Conservation (phyloP, 306 rosid genomes). For the Acmispon strigosus region DNA sequence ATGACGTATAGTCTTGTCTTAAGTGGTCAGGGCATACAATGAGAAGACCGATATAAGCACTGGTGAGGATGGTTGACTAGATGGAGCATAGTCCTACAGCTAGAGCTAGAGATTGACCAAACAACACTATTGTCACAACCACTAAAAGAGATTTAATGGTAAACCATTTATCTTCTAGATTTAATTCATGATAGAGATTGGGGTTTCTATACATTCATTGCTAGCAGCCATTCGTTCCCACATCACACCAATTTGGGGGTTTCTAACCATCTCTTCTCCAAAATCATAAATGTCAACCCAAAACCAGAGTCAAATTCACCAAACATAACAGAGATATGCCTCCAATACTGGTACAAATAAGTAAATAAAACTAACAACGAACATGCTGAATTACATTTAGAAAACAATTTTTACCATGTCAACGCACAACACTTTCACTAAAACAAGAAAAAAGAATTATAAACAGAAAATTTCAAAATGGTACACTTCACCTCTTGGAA, state of each 20-base stretch:
- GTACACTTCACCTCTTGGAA: constrained; percentile 50
- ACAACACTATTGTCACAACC: no score
- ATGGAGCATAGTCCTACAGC: no score
- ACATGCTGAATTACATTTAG: neutral
- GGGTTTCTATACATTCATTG: neutral
- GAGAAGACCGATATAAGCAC: no score
- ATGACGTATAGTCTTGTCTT: no score
- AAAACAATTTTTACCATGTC: neutral
- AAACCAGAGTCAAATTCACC: constrained; percentile 7
- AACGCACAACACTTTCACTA: neutral
- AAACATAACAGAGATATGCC: neutral
- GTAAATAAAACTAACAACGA: neutral
- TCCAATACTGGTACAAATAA: neutral
- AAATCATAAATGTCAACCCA: neutral
- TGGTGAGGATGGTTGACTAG: no score
- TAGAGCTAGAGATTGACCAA: no score
- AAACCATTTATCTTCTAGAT: no score
- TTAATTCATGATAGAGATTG: neutral
- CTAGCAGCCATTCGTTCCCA: neutral
- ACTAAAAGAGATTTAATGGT: no score
- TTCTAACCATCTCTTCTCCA: neutral
- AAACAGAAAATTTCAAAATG: neutral
- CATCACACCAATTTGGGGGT: neutral
- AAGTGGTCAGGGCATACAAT: no score
- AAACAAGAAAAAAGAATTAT: neutral